Evolutionary conservation across 176 grass and related monocot species (phyloP), one percentile per base, ranked within the genome.

Genomic region (Poa pratensis): DNA sequence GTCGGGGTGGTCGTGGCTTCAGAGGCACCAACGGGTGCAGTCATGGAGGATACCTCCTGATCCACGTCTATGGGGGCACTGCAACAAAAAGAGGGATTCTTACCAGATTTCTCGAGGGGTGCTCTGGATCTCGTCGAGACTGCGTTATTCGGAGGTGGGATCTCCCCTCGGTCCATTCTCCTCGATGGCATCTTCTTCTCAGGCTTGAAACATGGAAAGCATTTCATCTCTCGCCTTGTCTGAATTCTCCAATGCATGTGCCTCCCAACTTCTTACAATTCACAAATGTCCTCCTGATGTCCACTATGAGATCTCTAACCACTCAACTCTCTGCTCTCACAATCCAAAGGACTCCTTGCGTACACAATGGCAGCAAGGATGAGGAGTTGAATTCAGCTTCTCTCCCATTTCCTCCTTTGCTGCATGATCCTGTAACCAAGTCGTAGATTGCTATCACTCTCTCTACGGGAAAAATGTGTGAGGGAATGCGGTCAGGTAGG

Each of bases 161-260:
- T 75, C 55, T 75, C 66, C 70, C 64, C 86, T 2, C 59, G 68
- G 15, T 70, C 79, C 2, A 18, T 48, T 80, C 28, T 93, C 74
- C 7, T 89, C 5, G 76, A 58, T 0, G 55, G n/a, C 32, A n/a
- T 80, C 78, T 67, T 89, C 66, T 92, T 85, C 19, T 82, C 76
- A 14, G 82, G 68, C 53, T 84, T 89, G 83, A 95, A 98, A 76
- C 96, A 98, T 17, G 81, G 81, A 83, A 95, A 95, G 70, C 89
- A 98, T 54, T 81, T 92, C 93, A 94, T 94, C 34, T 82, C 66
- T 53, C 3, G 13, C 54, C 59, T 43, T 18, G 75, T 62, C 45
- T 51, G 65, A 75, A 87, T 27, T 60, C 71, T 61, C 69, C 74
- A 11, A 94, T 73, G 53, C 13, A 37, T 87, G 7, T 24, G 16